Base-by-base conservation (phyloP, 306 rosid genomes). In the Lathyrus sativus region DNA sequence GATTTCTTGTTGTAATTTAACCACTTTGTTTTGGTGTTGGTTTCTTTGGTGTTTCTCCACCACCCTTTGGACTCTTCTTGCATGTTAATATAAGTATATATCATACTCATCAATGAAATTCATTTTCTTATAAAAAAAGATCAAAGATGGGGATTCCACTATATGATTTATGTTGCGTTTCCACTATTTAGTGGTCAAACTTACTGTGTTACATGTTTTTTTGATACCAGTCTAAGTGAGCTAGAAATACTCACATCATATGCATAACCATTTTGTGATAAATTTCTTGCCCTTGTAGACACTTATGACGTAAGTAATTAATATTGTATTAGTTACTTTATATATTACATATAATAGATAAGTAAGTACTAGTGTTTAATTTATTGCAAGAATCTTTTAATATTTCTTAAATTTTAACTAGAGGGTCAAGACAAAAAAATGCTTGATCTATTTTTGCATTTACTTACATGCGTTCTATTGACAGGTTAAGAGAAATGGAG, bases 181-280 rank as follows among this genome's bases (percentile, higher is more conserved):
- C 81, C 77, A 49, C 72, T 71, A 70, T 82, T 77, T 91, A 95
- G 97, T 71, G 84, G 93, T 79, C 86, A 66, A 81, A 71, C 5
- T 59, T 45, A 2, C n/a, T 59, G 17, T 14, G 65, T 55, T 92
- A 88, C 35, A 46, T 17, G 22, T 75, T 87, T 88, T 88, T 87
- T 87, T 2, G 99, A 90, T 83, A 95, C 99, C 79, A 95, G 90
- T 87, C 96, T 79, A 76, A 90, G 96, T n/a, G 99, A 95, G 86
- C 57, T 95, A 67, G 97, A 97, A 68, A 97, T 97, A 17, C 85
- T 93, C 88, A 79, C 82, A 6, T 93, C 99, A 11, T 93, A 93
- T 75, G 99, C 99, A 8, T 78, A 87, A 88, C 97, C 99, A 71
- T 95, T 90, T 74, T 97, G 96, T 68, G 68, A 73, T 65, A 68